Evolutionary conservation across 176 grass and related monocot species (phyloP).

Genomic region (Alloteropsis semialata): DNA sequence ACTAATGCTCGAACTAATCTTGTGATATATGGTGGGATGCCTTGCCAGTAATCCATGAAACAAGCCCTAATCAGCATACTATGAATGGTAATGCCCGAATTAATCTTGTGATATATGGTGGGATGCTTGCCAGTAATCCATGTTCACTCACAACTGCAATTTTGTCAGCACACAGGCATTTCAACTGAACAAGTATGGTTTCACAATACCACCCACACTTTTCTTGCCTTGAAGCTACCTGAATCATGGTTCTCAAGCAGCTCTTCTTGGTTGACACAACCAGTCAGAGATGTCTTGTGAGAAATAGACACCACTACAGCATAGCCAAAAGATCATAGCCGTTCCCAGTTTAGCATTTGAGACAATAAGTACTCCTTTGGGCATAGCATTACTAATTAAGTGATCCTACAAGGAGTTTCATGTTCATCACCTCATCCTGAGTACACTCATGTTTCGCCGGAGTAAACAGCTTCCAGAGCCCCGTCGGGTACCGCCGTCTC

Average conservation of each 20-base stretch:
- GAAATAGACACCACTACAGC: too few relatives aligned
- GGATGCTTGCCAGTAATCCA: too few relatives aligned
- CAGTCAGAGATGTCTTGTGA: too few relatives aligned
- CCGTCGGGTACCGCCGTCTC: slow-evolving; percentile 37
- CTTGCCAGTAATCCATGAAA: too few relatives aligned
- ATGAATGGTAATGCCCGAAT: too few relatives aligned
- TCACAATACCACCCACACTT: not conserved
- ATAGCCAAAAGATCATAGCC: too few relatives aligned
- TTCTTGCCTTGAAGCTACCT: not conserved
- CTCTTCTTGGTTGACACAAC: not conserved
- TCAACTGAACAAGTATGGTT: not conserved
- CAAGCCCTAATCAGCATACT: slow-evolving; percentile 11
- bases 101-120: not conserved
- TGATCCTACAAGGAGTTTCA: slow-evolving; percentile 57
- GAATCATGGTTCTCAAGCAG: not conserved
- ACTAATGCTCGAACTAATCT: too few relatives aligned
- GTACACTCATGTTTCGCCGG: slow-evolving; percentile 39
- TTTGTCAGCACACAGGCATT: not conserved
- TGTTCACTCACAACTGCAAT: not conserved
- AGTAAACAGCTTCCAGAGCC: slow-evolving; percentile 84
- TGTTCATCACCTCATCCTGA: slow-evolving; percentile 58
- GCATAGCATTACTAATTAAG: slow-evolving; percentile 31
- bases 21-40: not conserved
- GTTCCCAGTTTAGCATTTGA: not conserved
- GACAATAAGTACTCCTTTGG: not conserved